Evolutionary conservation across 2,329 filamentous ascomycete species (phyloP).

Genomic region (Phyllosticta citriasiana): DNA sequence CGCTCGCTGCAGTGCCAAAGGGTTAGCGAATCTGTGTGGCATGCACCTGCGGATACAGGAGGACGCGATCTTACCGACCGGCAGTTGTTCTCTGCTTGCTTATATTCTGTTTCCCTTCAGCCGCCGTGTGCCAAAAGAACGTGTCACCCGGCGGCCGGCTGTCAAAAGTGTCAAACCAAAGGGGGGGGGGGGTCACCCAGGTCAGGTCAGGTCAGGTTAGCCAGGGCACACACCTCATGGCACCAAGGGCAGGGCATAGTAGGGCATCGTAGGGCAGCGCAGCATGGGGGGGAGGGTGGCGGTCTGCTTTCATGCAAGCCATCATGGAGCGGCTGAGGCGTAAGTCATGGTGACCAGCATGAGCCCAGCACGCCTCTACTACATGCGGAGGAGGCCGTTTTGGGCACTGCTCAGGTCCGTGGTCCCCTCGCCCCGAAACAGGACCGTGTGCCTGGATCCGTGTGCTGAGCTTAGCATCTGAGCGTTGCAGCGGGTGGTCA

Average conservation of each 20-base stretch:
- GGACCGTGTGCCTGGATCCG: constrained; percentile 20
- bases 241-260: no score
- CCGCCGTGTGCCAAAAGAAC: neutral
- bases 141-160: neutral
- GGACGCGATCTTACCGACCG: constrained; percentile 7
- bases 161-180: neutral
- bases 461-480: constrained; percentile 18
- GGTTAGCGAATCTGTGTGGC: constrained; percentile 5
- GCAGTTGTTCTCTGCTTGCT: neutral
- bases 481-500: constrained; percentile 25
- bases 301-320: constrained; percentile 11
- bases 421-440: constrained; percentile 12
- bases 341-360: neutral
- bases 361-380: neutral
- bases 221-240: neutral
- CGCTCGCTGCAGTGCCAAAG: constrained; percentile 4
- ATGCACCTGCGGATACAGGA: constrained; percentile 3
- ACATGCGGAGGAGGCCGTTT: constrained; percentile 6
- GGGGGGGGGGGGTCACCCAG: no score
- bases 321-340: constrained; percentile 2
- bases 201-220: neutral
- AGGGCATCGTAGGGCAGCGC: neutral
- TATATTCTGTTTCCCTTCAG: neutral
- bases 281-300: constrained; percentile 4
- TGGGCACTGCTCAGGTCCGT: constrained; percentile 6